These are phyloP conservation scores for Arachis monticola DNA, from an alignment of 331 rosid genomes.

Conservation along the genomic window DNA sequence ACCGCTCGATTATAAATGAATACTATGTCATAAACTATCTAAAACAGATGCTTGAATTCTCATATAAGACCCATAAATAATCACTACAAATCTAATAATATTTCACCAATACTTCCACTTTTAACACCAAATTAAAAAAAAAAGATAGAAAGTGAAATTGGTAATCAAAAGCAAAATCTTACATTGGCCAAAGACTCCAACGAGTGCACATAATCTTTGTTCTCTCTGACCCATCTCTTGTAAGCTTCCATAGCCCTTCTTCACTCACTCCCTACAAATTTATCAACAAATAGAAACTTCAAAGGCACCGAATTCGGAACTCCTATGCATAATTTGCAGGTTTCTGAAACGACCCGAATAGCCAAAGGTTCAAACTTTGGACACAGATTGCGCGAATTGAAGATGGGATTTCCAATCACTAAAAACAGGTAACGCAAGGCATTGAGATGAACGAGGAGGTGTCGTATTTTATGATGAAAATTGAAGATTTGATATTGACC, in stretches of 20 bases:
- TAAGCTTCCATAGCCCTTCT: constrained; percentile 73
- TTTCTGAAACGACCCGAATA: constrained; percentile 39
- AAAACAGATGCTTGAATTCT: not conserved
- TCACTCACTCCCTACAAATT: constrained; percentile 29
- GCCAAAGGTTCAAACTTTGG: constrained; percentile 32
- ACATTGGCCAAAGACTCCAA: constrained; percentile 92
- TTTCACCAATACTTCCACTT: not conserved
- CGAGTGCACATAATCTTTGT: constrained; percentile 82
- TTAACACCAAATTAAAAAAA: not conserved
- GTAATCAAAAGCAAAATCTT: constrained; percentile 43
- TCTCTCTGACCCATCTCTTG: constrained; percentile 87
- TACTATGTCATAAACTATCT: not conserved
- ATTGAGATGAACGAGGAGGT: not conserved
- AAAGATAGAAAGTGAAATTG: not conserved
- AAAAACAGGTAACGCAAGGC: not conserved
- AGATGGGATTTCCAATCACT: constrained; percentile 29
- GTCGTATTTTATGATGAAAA: not conserved
- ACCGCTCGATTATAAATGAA: not conserved
- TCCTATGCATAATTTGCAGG: constrained; percentile 19
- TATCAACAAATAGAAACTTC: not conserved
- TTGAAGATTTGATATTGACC: not conserved
- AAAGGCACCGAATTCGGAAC: constrained; percentile 21
- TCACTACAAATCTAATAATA: not conserved
- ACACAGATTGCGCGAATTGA: constrained; percentile 24
- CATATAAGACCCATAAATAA: not conserved